Evolutionary conservation across 2,329 filamentous ascomycete species (phyloP).

Genomic region (Pleoardoris graminearum): DNA sequence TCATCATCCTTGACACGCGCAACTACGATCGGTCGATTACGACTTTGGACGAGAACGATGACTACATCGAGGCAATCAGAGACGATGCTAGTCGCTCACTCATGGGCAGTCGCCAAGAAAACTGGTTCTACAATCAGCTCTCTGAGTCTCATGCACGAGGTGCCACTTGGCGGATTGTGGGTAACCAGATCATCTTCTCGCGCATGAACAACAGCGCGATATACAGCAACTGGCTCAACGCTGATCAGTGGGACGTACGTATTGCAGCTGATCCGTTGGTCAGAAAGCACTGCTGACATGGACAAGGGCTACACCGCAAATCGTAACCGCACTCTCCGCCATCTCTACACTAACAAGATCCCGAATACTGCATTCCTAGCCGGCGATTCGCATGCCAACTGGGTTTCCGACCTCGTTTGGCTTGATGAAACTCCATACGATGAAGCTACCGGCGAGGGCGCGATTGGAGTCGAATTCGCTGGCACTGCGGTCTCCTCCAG

Average conservation of each 20-base stretch:
- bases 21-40: conserved; percentile 48
- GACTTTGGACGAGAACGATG: conserved; percentile 59
- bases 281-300: too few species aligned
- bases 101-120: conserved; percentile 74
- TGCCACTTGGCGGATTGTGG: conserved; percentile 71
- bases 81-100: conserved; percentile 69
- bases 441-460: conserved; percentile 44
- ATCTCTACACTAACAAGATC: conserved; percentile 69
- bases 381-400: conserved; percentile 70
- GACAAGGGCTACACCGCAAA: conserved; percentile 72
- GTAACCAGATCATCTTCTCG: conserved; percentile 71
- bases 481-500: conserved; percentile 68
- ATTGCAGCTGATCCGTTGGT: too few species aligned
- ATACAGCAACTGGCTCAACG: conserved; percentile 55
- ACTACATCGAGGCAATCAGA: conserved; percentile 64
- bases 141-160: conserved; percentile 63
- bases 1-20: conserved; percentile 49
- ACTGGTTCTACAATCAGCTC: conserved; percentile 62
- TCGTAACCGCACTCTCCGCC: conserved; percentile 69
- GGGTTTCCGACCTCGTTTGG: conserved; percentile 55
- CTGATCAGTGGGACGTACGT: conserved; percentile 67
- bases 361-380: conserved; percentile 73
- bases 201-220: conserved; percentile 55
- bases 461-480: conserved; percentile 57
- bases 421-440: conserved; percentile 48